Evolutionary conservation across 305 asterid species (phyloP).

Genomic region (Fraxinus latifolia): DNA sequence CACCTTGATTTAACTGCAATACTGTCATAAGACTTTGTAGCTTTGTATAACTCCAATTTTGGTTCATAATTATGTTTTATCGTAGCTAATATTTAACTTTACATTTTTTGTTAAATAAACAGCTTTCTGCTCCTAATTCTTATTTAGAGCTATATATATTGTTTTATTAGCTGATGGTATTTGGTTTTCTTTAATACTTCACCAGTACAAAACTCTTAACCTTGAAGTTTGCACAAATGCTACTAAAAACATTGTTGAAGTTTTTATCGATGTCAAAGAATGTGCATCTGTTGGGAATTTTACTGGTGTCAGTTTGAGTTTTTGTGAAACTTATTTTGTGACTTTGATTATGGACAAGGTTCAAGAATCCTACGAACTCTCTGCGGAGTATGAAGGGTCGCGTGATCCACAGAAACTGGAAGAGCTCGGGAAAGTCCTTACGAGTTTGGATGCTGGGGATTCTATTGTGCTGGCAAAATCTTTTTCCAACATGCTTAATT

Average conservation of each 20-base stretch:
- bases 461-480: conserved; percentile 67
- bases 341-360: conserved; percentile 38
- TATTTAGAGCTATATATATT: not conserved
- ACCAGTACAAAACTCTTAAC: not conserved
- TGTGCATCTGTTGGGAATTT: not conserved
- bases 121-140: not conserved
- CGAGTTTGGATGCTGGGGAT: conserved; percentile 76
- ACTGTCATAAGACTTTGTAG: not conserved
- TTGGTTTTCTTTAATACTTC: not conserved
- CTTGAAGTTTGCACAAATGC: not conserved
- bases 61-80: not conserved
- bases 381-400: conserved; percentile 62
- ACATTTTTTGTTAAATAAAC: no score
- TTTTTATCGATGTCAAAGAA: not conserved
- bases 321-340: conserved; percentile 11
- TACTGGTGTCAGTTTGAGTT: not conserved
- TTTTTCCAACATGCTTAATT: conserved; percentile 67
- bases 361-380: conserved; percentile 65
- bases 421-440: conserved; percentile 67
- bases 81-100: not conserved
- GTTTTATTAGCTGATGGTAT: not conserved
- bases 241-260: not conserved
- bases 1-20: not conserved
- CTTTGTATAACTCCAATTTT: not conserved
- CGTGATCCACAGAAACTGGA: conserved; percentile 57